A percentile compares a stretch with the other conserved stretches of the same genome.
Evolutionary conservation across 371 early-diverging fungal species (phyloP).

Genomic region (Capillidium rhysosporum): DNA sequence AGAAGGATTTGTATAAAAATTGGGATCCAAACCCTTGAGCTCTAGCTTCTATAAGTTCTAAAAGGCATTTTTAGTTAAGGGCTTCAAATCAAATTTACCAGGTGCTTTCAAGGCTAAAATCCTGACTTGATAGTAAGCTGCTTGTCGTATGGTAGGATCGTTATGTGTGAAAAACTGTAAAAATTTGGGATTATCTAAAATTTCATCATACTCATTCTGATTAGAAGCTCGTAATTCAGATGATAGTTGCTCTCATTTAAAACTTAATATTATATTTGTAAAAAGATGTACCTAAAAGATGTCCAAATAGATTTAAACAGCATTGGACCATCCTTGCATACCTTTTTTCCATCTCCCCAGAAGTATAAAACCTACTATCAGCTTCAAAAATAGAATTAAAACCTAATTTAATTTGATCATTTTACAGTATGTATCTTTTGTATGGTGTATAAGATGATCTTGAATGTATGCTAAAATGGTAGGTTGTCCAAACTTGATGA

Average conservation of each 20-base stretch:
- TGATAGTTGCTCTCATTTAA: slow-evolving; percentile 7
- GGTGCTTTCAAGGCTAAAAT: slow-evolving; percentile 17
- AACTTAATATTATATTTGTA: background rate
- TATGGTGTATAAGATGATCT: slow-evolving; percentile 29
- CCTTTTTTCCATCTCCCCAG: slow-evolving; percentile 37
- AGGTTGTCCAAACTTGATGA: slow-evolving; percentile 32
- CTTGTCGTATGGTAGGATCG: slow-evolving; percentile 24
- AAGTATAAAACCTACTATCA: slow-evolving; percentile 35
- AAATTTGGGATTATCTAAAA: slow-evolving; percentile 23
- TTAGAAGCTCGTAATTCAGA: slow-evolving; percentile 17
- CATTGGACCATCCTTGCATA: slow-evolving; percentile 32
- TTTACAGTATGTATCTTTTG: slow-evolving; percentile 29
- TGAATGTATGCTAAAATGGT: slow-evolving; percentile 29
- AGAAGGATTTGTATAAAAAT: slow-evolving; percentile 24
- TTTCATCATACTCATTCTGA: slow-evolving; percentile 18
- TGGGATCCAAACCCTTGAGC: background rate
- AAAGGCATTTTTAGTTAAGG: background rate
- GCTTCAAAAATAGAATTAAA: slow-evolving; percentile 10
- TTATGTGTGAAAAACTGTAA: slow-evolving; percentile 23
- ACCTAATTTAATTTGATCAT: background rate
- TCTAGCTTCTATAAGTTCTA: slow-evolving; percentile 1
- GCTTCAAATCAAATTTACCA: slow-evolving; percentile 11
- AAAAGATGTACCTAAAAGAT: slow-evolving; percentile 22
- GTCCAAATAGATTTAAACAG: slow-evolving; percentile 23
- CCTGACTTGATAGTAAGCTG: slow-evolving; percentile 23